Evolutionary conservation across 2,329 filamentous ascomycete genomes (phyloP), one percentile per base, ranked within the genome.

Genomic region (Aureobasidium sp.): DNA sequence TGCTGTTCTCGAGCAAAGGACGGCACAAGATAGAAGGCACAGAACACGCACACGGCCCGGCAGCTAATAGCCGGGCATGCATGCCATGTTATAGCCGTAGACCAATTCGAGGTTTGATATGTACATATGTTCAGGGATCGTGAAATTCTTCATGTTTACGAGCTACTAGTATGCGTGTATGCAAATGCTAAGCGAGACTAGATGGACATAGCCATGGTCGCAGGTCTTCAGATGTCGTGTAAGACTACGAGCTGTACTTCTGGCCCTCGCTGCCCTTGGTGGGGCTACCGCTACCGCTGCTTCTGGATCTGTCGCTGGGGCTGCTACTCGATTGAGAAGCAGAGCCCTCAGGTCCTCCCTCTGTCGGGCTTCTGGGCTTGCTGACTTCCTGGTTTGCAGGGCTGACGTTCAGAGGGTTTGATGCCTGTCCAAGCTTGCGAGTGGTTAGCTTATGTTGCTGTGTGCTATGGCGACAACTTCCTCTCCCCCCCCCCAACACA

Each of bases 371-470:
- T 45, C 79, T 77, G 63, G 77, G 76, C 66, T 80, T 70, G 66
- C 80, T 84, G 21, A 86, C 75, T 0, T 84, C 81, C 50, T 73
- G 76, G 69, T 88, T 88, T 25, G 82, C 84, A 0, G 84, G 83
- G 65, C 82, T 85, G 29, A 82, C 81, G 50, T 86, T 78, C 47
- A 88, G 67, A 6, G 84, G 81, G 66, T 82, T 81, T 21, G 60
- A 39, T 36, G 41, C 49, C 52, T 62, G 60, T 62, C 52, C 52
- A 27, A 47, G 58, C 47, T 59, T 60, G 16, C 44, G 25, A 48
- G 54, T 59, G 54, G 44, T 59, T 48, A 59, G 54, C 44, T 30
- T 36, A 30, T 47, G 54, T 34, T 48, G 21, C 32, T 34, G 21
- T 16, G 34, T n/a, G 25, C 37, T 72, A 72, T 29, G 29, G 69